Evolutionary conservation across 2,329 filamentous ascomycete genomes (phyloP).

Genomic region (Aspergillus niger): DNA sequence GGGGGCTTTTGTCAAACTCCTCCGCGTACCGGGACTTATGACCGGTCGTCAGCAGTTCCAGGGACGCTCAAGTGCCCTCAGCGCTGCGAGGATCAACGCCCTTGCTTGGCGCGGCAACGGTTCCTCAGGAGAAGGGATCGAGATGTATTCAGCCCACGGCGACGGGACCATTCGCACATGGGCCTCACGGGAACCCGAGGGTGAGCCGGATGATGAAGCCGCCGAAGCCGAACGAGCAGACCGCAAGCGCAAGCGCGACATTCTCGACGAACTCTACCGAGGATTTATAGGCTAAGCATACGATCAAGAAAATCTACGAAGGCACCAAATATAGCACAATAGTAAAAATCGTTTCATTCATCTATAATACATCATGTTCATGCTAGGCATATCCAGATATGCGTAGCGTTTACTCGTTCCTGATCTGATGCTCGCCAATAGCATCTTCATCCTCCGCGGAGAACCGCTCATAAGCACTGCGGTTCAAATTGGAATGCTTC

Average conservation of each 20-base stretch:
- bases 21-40: constrained; percentile 64
- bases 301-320: background rate
- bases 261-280: constrained; percentile 76
- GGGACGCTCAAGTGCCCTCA: constrained; percentile 49
- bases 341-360: background rate
- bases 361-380: background rate
- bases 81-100: constrained; percentile 67
- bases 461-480: constrained; percentile 41
- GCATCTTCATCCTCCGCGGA: constrained; percentile 40
- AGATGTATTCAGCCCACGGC: constrained; percentile 79
- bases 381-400: background rate
- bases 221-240: constrained; percentile 54
- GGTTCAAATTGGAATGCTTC: constrained; percentile 43
- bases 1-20: constrained; percentile 69
- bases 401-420: constrained; percentile 22
- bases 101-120: constrained; percentile 73
- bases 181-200: constrained; percentile 62
- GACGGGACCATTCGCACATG: constrained; percentile 84
- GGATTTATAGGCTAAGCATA: constrained; percentile 59
- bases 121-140: constrained; percentile 58
- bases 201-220: constrained; percentile 45
- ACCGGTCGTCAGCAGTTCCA: constrained; percentile 40
- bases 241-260: constrained; percentile 71
- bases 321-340: background rate
- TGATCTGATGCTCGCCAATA: constrained; percentile 33